phyloP scores from a whole-genome alignment of 164 flowering plant species.

The Tinospora cordifolia region DNA sequence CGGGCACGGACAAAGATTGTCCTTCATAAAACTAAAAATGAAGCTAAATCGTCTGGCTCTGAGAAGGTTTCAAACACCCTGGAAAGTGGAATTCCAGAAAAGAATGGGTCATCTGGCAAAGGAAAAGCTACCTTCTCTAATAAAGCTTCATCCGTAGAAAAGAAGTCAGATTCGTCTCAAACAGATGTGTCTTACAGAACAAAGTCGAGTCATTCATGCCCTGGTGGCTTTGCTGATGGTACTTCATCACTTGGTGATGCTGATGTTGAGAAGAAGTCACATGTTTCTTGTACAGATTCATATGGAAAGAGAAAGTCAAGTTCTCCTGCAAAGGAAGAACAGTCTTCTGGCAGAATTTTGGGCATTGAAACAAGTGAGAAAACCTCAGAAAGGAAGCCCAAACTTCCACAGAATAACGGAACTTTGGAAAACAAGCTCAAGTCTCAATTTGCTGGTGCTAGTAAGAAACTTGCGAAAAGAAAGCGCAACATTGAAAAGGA shows the following conservation, averaged over 20 bases:
- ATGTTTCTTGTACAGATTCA: conserved; percentile 20
- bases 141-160: conserved; percentile 22
- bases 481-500: conserved; percentile 28
- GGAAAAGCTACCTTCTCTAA: conserved; percentile 31
- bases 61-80: conserved; percentile 33
- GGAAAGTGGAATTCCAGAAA: conserved; percentile 37
- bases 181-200: conserved; percentile 25
- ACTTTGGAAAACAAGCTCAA: conserved; percentile 24
- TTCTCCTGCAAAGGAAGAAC: conserved; percentile 27
- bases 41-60: conserved; percentile 29
- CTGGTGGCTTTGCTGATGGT: conserved; percentile 33
- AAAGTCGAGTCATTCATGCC: conserved; percentile 25
- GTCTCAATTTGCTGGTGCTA: conserved; percentile 22
- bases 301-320: conserved; percentile 24
- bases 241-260: conserved; percentile 25
- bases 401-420: conserved; percentile 19
- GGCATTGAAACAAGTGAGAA: conserved; percentile 27
- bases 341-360: conserved; percentile 17
- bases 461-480: conserved; percentile 35
- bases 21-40: conserved; percentile 34
- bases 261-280: conserved; percentile 27
- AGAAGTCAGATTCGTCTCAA: conserved; percentile 29
- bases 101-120: conserved; percentile 51
- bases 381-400: conserved; percentile 29
- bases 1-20: conserved; percentile 50